A percentile compares a stretch with the other conserved stretches of the same genome.
Evolutionary conservation across 1,284 basidiomycete species (phyloP).

Genomic region (Malassezia nana): DNA sequence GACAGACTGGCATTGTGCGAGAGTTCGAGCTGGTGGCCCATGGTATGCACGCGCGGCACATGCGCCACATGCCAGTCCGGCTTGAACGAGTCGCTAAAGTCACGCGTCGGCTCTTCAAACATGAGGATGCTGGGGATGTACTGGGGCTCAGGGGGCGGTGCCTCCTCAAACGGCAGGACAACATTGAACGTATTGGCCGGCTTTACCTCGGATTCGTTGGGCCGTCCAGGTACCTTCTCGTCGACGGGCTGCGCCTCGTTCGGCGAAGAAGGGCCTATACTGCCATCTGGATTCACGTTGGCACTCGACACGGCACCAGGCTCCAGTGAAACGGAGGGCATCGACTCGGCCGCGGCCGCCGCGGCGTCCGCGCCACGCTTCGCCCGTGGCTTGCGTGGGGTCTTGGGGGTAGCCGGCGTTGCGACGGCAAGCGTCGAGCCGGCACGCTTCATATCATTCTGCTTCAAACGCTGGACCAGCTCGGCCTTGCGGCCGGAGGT

Average conservation of each 20-base stretch:
- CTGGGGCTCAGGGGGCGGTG: conserved; percentile 17
- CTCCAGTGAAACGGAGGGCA: conserved; percentile 23
- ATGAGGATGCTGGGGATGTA: conserved; percentile 15
- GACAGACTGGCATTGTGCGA: conserved; percentile 6
- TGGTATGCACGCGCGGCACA: conserved; percentile 7
- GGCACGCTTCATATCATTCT: conserved; percentile 29
- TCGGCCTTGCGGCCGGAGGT: conserved; percentile 35
- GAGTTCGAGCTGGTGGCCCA: neutral
- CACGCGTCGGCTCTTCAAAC: neutral
- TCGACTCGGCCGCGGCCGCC: conserved; percentile 20
- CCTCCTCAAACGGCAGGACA: conserved; percentile 30
- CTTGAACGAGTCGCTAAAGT: conserved; percentile 8
- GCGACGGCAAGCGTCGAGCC: conserved; percentile 31
- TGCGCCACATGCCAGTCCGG: conserved; percentile 9
- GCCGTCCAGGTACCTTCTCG: conserved; percentile 30
- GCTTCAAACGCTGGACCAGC: conserved; percentile 34
- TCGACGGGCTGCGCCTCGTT: conserved; percentile 13
- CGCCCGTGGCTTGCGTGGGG: conserved; percentile 9
- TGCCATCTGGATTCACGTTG: conserved; percentile 19
- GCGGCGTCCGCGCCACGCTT: conserved; percentile 20
- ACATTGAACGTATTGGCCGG: conserved; percentile 33
- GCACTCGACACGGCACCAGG: conserved; percentile 29
- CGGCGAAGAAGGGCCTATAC: conserved; percentile 21
- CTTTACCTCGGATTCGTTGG: conserved; percentile 18
- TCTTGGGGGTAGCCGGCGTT: neutral